Percentiles rank a stretch among this genome's conserved stretches.
phyloP scores from a whole-genome alignment of 441 rosid genomes.

The Gossypium trilobum region DNA sequence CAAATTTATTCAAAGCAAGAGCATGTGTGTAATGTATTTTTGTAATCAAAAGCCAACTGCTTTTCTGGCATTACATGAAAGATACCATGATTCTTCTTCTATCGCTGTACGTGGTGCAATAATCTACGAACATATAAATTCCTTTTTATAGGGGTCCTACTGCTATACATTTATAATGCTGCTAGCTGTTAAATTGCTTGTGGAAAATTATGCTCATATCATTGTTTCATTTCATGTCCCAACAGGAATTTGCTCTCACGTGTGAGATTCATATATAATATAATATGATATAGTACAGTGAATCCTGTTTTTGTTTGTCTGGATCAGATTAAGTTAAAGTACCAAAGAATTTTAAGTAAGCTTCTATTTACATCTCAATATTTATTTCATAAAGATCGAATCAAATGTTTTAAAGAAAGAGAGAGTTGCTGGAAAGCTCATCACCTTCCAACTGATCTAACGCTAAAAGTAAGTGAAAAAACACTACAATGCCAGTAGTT shows the following conservation, averaged over 20 bases:
- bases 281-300: slow-evolving; percentile 2
- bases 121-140: neutral
- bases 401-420: neutral
- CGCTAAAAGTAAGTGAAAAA: neutral
- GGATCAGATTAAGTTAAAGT: slow-evolving; percentile 11
- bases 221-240: neutral
- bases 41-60: slow-evolving; percentile 11
- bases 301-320: slow-evolving; percentile 11
- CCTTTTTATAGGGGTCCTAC: neutral
- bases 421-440: neutral
- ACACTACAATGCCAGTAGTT: neutral
- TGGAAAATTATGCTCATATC: neutral
- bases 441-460: neutral
- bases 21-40: slow-evolving; percentile 16
- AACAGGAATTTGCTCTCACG: neutral
- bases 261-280: neutral
- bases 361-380: neutral
- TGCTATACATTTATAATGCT: neutral
- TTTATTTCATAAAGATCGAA: neutral
- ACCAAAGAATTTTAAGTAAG: neutral
- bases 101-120: slow-evolving; percentile 4
- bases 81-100: slow-evolving; percentile 1
- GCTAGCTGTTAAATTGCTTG: neutral
- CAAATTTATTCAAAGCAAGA: neutral
- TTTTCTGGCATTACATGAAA: slow-evolving; percentile 9